Percentiles rank a stretch among this genome's conserved stretches.
Conservation (phyloP, 345 rosid genomes). For the Citrus hindsii region DNA sequence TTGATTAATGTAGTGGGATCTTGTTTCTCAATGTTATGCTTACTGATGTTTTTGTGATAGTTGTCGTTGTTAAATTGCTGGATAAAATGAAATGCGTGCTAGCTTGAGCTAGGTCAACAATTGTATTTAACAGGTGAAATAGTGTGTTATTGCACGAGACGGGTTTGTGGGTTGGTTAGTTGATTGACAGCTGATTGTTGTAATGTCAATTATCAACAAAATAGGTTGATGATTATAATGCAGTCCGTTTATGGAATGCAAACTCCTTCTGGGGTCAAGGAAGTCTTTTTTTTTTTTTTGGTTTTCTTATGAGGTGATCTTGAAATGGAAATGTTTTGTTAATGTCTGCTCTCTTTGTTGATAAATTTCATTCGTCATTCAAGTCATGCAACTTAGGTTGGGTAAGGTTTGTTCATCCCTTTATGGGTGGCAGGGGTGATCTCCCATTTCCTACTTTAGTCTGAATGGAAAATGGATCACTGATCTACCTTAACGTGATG, state of each 20-base stretch:
- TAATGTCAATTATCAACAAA: neutral
- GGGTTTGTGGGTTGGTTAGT: neutral
- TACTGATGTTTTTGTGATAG: neutral
- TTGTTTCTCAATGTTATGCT: neutral
- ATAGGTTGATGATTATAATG: neutral
- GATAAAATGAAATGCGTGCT: neutral
- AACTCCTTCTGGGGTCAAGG: neutral
- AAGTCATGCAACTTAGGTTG: neutral
- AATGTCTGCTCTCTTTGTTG: neutral
- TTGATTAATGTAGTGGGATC: neutral
- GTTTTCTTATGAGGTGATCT: neutral
- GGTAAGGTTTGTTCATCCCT: neutral
- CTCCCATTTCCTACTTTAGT: neutral
- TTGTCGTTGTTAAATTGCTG: neutral
- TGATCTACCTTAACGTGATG: neutral
- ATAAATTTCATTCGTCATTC: too few species aligned
- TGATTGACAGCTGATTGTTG: neutral
- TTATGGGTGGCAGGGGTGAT: neutral
- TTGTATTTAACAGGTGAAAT: neutral
- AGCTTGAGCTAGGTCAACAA: neutral
- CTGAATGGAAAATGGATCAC: neutral
- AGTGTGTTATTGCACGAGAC: neutral
- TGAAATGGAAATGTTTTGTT: neutral
- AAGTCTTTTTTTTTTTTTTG: neutral
- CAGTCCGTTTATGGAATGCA: too few species aligned